phyloP scores from a whole-genome alignment of 768 basidiomycete species.

The Russula foetens region DNA sequence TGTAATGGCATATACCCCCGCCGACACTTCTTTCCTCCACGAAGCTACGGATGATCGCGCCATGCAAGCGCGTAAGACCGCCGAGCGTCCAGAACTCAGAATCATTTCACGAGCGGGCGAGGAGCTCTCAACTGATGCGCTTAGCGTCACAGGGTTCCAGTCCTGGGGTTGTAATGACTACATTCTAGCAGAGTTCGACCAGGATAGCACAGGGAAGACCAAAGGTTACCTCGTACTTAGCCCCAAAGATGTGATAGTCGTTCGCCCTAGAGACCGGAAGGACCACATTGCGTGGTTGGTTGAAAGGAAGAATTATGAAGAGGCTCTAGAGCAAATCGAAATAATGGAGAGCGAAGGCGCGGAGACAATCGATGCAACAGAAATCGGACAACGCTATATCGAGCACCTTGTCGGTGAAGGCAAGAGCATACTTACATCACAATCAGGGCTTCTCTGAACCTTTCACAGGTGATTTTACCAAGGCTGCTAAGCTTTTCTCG shows the following conservation, averaged over 20 bases:
- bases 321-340: constrained; percentile 80
- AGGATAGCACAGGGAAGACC: constrained; percentile 22
- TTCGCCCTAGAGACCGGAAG: constrained; percentile 76
- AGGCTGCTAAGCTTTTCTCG: constrained; percentile 76
- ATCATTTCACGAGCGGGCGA: constrained; percentile 87
- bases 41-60: constrained; percentile 64
- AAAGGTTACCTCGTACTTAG: constrained; percentile 77
- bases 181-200: constrained; percentile 47
- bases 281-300: constrained; percentile 94
- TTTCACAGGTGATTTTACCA: constrained; percentile 49
- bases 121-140: constrained; percentile 77
- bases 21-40: constrained; percentile 60
- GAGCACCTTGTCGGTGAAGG: constrained; percentile 79
- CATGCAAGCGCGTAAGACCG: constrained; percentile 72
- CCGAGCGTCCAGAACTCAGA: constrained; percentile 89
- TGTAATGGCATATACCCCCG: constrained; percentile 78
- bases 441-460: not conserved
- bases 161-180: constrained; percentile 93
- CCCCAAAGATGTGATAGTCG: constrained; percentile 80
- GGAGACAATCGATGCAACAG: constrained; percentile 43
- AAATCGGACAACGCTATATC: constrained; percentile 83
- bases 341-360: constrained; percentile 27
- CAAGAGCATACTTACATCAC: constrained; percentile 26
- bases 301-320: constrained; percentile 77
- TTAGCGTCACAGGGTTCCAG: constrained; percentile 71